Conservation (phyloP, 2,329 filamentous ascomycete species). For the Zymoseptoria pseudotritici region DNA sequence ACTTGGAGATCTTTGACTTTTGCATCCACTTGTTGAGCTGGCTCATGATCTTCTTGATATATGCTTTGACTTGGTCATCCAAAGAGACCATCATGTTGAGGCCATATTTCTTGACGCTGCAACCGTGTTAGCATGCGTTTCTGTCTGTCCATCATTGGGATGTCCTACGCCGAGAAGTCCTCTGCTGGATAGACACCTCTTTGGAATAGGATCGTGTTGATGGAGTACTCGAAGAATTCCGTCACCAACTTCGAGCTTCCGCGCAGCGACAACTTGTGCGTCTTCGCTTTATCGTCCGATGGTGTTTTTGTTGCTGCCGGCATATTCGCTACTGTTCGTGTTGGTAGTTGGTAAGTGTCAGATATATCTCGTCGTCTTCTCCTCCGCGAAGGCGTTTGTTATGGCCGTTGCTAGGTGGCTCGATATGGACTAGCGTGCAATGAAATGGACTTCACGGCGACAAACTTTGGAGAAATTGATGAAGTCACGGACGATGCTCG, state of each 20-base stretch:
- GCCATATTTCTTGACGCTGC: conserved; percentile 93
- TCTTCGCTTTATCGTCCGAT: conserved; percentile 66
- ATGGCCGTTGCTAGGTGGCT: conserved; percentile 3
- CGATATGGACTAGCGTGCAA: background rate
- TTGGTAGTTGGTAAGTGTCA: background rate
- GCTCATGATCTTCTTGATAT: conserved; percentile 99
- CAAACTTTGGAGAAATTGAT: background rate
- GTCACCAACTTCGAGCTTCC: conserved; percentile 51
- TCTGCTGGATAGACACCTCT: conserved; percentile 79
- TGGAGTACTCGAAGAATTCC: conserved; percentile 98
- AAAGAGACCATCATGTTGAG: conserved; percentile 96
- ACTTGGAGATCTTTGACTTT: conserved; percentile 90
- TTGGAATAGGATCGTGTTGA: conserved; percentile 96
- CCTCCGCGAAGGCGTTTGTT: conserved; percentile 2
- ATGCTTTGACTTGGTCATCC: conserved; percentile 96
- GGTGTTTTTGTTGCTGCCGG: conserved; percentile 13
- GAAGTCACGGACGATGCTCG: background rate
- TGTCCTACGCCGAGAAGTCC: conserved; percentile 81
- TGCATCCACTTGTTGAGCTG: conserved; percentile 98
- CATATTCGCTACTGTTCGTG: conserved; percentile 7
- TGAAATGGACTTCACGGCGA: background rate
- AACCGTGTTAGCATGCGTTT: conserved; percentile 5
- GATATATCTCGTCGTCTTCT: background rate
- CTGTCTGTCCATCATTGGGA: background rate
- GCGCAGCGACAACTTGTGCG: conserved; percentile 89